These are phyloP conservation scores for Trichosphaerium sp. DNA, from an alignment of 78 protist genomes.

Conservation along the genomic window DNA sequence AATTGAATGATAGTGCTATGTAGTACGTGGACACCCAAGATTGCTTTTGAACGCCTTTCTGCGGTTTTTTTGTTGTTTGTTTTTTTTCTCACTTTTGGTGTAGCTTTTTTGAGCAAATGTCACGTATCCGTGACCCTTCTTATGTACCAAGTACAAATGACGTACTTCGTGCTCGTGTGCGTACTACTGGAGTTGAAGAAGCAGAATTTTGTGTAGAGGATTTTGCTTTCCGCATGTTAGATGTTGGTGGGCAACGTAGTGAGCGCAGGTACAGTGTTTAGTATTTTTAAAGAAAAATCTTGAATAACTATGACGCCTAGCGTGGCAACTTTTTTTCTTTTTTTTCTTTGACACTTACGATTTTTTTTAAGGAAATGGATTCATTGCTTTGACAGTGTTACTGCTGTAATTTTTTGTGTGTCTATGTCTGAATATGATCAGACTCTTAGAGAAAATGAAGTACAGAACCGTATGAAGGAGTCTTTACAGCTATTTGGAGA, in stretches of 20 bases:
- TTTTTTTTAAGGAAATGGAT: slow-evolving; percentile 27
- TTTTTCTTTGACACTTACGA: background rate
- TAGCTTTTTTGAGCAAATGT: slow-evolving; percentile 38
- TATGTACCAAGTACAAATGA: slow-evolving; percentile 54
- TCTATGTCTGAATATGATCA: slow-evolving; percentile 66
- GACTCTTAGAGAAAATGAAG: slow-evolving; percentile 46
- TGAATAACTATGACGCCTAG: background rate
- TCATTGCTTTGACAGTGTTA: slow-evolving; percentile 66
- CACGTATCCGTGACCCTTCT: slow-evolving; percentile 19
- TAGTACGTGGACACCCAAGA: no score
- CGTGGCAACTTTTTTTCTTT: background rate
- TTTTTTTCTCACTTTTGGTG: no score
- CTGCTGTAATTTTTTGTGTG: slow-evolving; percentile 59
- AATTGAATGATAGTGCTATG: slow-evolving; percentile 42
- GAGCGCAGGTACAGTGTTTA: slow-evolving; percentile 50
- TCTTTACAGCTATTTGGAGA: slow-evolving; percentile 53
- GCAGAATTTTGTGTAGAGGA: slow-evolving; percentile 33
- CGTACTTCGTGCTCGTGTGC: slow-evolving; percentile 42
- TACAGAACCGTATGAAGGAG: slow-evolving; percentile 61
- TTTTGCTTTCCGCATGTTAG: slow-evolving; percentile 49
- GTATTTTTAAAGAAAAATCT: background rate
- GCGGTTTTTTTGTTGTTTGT: no score
- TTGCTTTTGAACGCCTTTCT: no score
- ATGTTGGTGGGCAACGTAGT: slow-evolving; percentile 66
- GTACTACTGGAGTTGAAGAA: slow-evolving; percentile 53